phyloP scores from a whole-genome alignment of 371 early-diverging fungal genomes.

The Mucor sp. region DNA sequence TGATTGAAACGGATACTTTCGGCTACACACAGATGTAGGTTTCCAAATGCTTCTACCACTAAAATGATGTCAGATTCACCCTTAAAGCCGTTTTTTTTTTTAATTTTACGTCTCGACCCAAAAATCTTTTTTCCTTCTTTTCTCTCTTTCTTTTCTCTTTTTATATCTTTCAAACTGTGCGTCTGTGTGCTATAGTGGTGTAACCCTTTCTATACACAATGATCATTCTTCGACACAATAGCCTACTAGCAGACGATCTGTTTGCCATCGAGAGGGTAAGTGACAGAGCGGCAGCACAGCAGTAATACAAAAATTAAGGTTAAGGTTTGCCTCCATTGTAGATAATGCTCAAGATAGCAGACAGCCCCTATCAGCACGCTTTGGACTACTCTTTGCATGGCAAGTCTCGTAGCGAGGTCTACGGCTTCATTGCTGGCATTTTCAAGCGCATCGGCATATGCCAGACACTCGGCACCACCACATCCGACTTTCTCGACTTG shows the following conservation, averaged over 20 bases:
- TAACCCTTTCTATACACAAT: conserved; percentile 8
- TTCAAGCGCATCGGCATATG: conserved; percentile 62
- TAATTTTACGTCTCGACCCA: not conserved
- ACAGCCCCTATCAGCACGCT: conserved; percentile 36
- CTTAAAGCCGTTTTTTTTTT: not conserved
- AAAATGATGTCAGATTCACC: conserved; percentile 1
- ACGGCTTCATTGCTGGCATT: conserved; percentile 70
- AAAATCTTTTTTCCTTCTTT: not conserved
- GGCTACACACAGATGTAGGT: not conserved
- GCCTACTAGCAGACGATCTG: conserved; percentile 16
- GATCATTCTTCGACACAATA: conserved; percentile 24
- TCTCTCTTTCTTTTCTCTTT: conserved; percentile 2
- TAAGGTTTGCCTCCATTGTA: conserved; percentile 7
- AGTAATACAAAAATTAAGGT: not conserved
- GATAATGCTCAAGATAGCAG: conserved; percentile 37
- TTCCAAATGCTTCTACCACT: not conserved
- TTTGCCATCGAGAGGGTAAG: conserved; percentile 27
- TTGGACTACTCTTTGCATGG: conserved; percentile 67
- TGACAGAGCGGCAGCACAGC: not conserved
- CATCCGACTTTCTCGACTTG: conserved; percentile 76
- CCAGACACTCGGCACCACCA: conserved; percentile 55
- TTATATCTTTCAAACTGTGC: not conserved
- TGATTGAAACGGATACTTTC: not conserved
- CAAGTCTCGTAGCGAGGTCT: conserved; percentile 66
- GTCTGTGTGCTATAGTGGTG: not conserved